Evolutionary conservation across 441 rosid species (phyloP).

Genomic region (Kokia cookei): DNA sequence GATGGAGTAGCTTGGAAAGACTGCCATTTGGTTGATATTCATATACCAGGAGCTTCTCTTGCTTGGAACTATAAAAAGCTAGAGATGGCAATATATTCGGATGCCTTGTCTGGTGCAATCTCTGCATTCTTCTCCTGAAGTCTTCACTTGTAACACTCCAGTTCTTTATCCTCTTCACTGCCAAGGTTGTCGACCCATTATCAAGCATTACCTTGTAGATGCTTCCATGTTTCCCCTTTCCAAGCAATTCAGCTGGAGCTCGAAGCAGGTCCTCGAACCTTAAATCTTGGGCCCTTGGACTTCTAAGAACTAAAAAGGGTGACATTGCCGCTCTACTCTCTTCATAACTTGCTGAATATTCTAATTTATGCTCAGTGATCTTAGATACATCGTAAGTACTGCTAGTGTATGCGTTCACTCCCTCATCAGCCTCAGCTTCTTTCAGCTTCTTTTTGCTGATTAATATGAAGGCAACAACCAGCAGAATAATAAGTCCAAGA

Average conservation of each 20-base stretch:
- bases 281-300: conserved; percentile 30
- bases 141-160: conserved; percentile 31
- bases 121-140: conserved; percentile 42
- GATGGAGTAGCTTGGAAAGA: conserved; percentile 55
- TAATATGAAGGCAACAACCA: conserved; percentile 23
- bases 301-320: conserved; percentile 35
- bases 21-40: conserved; percentile 51
- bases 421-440: not conserved
- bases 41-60: conserved; percentile 54
- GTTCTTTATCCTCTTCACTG: conserved; percentile 47
- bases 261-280: conserved; percentile 53
- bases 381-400: conserved; percentile 21
- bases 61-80: conserved; percentile 50
- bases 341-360: conserved; percentile 42
- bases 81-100: conserved; percentile 36
- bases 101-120: conserved; percentile 36
- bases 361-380: conserved; percentile 26
- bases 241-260: conserved; percentile 55
- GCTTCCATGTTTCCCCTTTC: conserved; percentile 59
- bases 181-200: conserved; percentile 26
- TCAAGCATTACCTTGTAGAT: conserved; percentile 44
- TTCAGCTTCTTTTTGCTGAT: conserved; percentile 19
- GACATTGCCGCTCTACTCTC: conserved; percentile 24
- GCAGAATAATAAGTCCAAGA: conserved; percentile 23
- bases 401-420: not conserved